A percentile compares a stretch with the other conserved stretches of the same genome.
phyloP scores from a whole-genome alignment of 768 basidiomycete genomes.

The Boletus sp. region DNA sequence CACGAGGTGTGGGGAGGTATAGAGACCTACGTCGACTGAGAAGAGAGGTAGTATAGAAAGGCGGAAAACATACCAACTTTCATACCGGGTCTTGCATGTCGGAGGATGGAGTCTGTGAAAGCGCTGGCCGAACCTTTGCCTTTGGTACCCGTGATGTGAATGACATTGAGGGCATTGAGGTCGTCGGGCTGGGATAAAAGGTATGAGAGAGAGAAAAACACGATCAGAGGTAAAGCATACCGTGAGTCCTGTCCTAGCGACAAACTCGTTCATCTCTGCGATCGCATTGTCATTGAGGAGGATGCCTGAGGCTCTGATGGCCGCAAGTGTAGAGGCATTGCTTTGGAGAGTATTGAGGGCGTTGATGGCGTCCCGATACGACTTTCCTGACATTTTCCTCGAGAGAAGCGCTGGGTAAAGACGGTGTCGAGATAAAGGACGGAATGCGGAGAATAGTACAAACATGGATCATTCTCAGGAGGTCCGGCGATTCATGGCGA shows the following conservation, averaged over 20 bases:
- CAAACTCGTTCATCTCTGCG: slow-evolving; percentile 88
- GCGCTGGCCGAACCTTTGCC: slow-evolving; percentile 98
- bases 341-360: slow-evolving; percentile 81
- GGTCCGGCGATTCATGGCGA: not conserved
- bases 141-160: slow-evolving; percentile 97
- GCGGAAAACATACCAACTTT: slow-evolving; percentile 65
- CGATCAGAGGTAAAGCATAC: slow-evolving; percentile 43
- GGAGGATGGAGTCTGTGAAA: slow-evolving; percentile 83
- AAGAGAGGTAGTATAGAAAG: not conserved
- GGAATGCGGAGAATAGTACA: not conserved
- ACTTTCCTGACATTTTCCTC: slow-evolving; percentile 50
- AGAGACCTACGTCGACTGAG: slow-evolving; percentile 60
- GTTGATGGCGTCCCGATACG: slow-evolving; percentile 73
- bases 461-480: slow-evolving; percentile 6
- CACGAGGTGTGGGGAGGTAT: slow-evolving; percentile 95
- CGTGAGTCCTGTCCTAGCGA: slow-evolving; percentile 80
- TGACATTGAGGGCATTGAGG: slow-evolving; percentile 84
- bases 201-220: slow-evolving; percentile 12
- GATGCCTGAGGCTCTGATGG: slow-evolving; percentile 69
- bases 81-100: slow-evolving; percentile 68
- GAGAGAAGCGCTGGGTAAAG: slow-evolving; percentile 6
- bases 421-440: slow-evolving; percentile 6
- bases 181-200: slow-evolving; percentile 59
- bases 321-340: slow-evolving; percentile 91
- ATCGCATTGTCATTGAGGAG: slow-evolving; percentile 58